These are phyloP conservation scores for Hymenotorrendiella dingleyae DNA, from an alignment of 2,329 filamentous ascomycete species.

Conservation along the genomic window DNA sequence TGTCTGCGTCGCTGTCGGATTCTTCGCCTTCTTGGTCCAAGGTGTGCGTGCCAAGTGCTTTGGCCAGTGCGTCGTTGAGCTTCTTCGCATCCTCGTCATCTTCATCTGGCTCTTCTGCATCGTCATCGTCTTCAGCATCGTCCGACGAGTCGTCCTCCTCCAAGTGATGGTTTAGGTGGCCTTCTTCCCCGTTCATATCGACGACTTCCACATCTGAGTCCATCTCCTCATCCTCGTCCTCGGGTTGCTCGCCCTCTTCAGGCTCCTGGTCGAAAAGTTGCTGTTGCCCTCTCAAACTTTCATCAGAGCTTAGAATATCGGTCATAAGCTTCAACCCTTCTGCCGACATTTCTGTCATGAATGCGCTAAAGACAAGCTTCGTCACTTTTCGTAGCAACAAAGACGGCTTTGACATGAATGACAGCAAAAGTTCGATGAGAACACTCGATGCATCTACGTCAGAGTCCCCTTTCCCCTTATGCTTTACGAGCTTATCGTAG, in stretches of 20 bases:
- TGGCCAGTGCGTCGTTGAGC: slow-evolving; percentile 66
- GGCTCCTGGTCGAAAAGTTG: slow-evolving; percentile 74
- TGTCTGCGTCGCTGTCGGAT: slow-evolving; percentile 65
- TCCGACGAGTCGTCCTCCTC: slow-evolving; percentile 35
- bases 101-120: slow-evolving; percentile 33
- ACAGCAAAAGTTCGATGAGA: slow-evolving; percentile 82
- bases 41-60: slow-evolving; percentile 67
- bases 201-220: slow-evolving; percentile 46
- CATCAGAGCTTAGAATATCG: slow-evolving; percentile 69
- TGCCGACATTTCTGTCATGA: slow-evolving; percentile 67
- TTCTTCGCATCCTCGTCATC: slow-evolving; percentile 36
- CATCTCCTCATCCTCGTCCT: slow-evolving; percentile 36
- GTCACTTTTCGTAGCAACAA: slow-evolving; percentile 79
- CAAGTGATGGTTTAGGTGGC: slow-evolving; percentile 33
- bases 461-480: slow-evolving; percentile 45
- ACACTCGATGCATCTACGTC: slow-evolving; percentile 59
- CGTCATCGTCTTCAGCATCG: slow-evolving; percentile 33
- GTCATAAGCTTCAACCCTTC: slow-evolving; percentile 62
- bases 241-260: slow-evolving; percentile 46
- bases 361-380: slow-evolving; percentile 80
- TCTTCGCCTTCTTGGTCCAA: slow-evolving; percentile 53
- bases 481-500: slow-evolving; percentile 54
- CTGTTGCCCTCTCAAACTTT: slow-evolving; percentile 77
- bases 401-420: slow-evolving; percentile 81
- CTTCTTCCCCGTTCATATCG: slow-evolving; percentile 39